phyloP scores from a whole-genome alignment of 1,284 basidiomycete genomes.

The Megacollybia platyphylla region DNA sequence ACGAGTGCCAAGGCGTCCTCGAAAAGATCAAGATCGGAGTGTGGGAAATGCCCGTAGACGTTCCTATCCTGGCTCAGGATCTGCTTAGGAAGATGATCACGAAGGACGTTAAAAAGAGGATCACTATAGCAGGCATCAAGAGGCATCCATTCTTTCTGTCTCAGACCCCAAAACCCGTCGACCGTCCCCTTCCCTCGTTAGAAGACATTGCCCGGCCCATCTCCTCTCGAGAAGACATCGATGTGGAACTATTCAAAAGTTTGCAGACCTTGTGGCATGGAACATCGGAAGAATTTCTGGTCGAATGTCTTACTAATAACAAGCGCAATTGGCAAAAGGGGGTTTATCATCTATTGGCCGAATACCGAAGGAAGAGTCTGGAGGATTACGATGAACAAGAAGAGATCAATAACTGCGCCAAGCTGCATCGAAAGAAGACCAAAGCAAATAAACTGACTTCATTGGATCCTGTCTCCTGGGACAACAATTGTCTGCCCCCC shows the following conservation, averaged over 20 bases:
- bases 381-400: slow-evolving; percentile 58
- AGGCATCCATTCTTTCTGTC: slow-evolving; percentile 83
- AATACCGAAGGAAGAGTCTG: slow-evolving; percentile 62
- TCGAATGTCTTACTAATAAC: slow-evolving; percentile 47
- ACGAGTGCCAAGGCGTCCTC: slow-evolving; percentile 64
- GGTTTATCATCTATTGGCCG: slow-evolving; percentile 76
- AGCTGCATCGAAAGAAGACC: slow-evolving; percentile 6
- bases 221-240: slow-evolving; percentile 51
- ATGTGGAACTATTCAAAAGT: slow-evolving; percentile 85
- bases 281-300: slow-evolving; percentile 59
- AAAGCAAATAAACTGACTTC: neutral
- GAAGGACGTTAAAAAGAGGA: slow-evolving; percentile 71
- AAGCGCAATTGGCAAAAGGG: slow-evolving; percentile 87
- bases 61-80: slow-evolving; percentile 70
- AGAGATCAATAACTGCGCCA: slow-evolving; percentile 15
- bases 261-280: slow-evolving; percentile 85
- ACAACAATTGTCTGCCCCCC: slow-evolving; percentile 21
- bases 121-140: slow-evolving; percentile 83
- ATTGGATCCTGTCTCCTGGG: slow-evolving; percentile 12
- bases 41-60: slow-evolving; percentile 75
- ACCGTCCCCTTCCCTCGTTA: slow-evolving; percentile 49
- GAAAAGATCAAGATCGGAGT: slow-evolving; percentile 78
- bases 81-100: slow-evolving; percentile 83
- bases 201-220: slow-evolving; percentile 61
- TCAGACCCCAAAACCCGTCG: slow-evolving; percentile 34